These are phyloP conservation scores for Fusarium vanettenii DNA, from an alignment of 2,329 filamentous ascomycete genomes.

Conservation along the genomic window DNA sequence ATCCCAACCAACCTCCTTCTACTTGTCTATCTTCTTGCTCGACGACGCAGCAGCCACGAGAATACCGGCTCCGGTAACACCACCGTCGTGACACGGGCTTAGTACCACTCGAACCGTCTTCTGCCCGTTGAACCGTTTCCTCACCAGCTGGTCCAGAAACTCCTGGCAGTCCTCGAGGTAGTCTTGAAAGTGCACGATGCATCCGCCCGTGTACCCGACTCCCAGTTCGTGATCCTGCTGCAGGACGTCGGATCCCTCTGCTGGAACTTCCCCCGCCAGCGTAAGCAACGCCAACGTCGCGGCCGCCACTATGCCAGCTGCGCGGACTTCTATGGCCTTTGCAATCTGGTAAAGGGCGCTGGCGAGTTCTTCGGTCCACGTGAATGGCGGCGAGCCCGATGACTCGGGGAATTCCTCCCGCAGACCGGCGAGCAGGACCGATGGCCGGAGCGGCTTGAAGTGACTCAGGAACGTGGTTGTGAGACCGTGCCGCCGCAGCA, in stretches of 20 bases:
- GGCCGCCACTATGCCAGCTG: constrained; percentile 79
- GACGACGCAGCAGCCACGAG: constrained; percentile 59
- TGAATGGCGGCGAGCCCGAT: constrained; percentile 60
- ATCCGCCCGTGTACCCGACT: constrained; percentile 83
- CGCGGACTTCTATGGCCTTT: constrained; percentile 76
- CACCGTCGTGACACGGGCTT: constrained; percentile 70
- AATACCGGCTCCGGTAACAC: constrained; percentile 71
- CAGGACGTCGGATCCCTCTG: constrained; percentile 37
- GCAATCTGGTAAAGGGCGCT: constrained; percentile 73
- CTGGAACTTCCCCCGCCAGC: constrained; percentile 74
- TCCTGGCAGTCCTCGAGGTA: constrained; percentile 77
- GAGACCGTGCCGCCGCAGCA: constrained; percentile 71
- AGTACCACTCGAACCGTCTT: constrained; percentile 60
- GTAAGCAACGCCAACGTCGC: constrained; percentile 77
- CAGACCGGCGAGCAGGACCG: constrained; percentile 59
- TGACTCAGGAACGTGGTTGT: constrained; percentile 80
- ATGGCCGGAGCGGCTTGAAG: constrained; percentile 66
- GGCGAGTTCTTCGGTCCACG: constrained; percentile 72
- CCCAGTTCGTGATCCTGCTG: constrained; percentile 67
- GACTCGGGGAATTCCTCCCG: constrained; percentile 63
- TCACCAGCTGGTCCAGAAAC: constrained; percentile 70
- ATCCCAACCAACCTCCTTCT: constrained; percentile 3
- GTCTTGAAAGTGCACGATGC: constrained; percentile 82
- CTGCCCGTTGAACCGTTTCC: constrained; percentile 39
- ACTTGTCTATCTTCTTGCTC: constrained; percentile 52